Conservation (phyloP, 257 asterid species). For the Osmanthus fragrans region DNA sequence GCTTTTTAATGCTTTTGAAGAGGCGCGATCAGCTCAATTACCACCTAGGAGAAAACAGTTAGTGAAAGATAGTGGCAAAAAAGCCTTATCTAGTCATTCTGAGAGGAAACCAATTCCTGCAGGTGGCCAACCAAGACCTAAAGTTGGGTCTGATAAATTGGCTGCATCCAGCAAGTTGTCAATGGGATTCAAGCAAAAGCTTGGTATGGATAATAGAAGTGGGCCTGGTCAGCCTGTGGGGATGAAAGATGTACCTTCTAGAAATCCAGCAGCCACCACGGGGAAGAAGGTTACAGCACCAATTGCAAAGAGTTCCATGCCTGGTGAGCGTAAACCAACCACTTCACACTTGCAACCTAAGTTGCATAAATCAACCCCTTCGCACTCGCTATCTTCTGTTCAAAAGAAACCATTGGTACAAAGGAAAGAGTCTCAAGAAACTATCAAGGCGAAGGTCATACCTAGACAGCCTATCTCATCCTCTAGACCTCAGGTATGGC, state of each 20-base stretch:
- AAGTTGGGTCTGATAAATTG: conserved; percentile 37
- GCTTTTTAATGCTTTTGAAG: conserved; percentile 80
- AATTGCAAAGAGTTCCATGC: conserved; percentile 32
- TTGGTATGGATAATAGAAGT: conserved; percentile 53
- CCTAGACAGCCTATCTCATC: conserved; percentile 43
- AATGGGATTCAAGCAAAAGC: conserved; percentile 46
- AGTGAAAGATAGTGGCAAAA: conserved; percentile 43
- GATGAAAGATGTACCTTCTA: conserved; percentile 47
- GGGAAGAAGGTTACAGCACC: conserved; percentile 44
- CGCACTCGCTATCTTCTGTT: conserved; percentile 38
- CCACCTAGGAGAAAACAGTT: conserved; percentile 45
- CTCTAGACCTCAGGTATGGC: conserved; percentile 47
- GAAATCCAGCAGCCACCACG: conserved; percentile 35
- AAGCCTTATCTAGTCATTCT: conserved; percentile 36
- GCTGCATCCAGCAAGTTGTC: conserved; percentile 34
- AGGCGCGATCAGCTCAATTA: conserved; percentile 47
- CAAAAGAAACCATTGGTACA: conserved; percentile 44
- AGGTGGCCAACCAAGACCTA: conserved; percentile 44
- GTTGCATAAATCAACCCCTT: conserved; percentile 37
- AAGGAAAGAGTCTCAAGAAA: conserved; percentile 40
- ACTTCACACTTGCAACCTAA: conserved; percentile 34
- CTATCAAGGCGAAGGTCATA: conserved; percentile 45
- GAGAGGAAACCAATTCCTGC: conserved; percentile 36
- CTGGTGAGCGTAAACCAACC: conserved; percentile 36
- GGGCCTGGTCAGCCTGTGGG: conserved; percentile 79